Base-by-base conservation (phyloP, 2,329 filamentous ascomycete genomes). In the Pseudogymnoascus sp. region DNA sequence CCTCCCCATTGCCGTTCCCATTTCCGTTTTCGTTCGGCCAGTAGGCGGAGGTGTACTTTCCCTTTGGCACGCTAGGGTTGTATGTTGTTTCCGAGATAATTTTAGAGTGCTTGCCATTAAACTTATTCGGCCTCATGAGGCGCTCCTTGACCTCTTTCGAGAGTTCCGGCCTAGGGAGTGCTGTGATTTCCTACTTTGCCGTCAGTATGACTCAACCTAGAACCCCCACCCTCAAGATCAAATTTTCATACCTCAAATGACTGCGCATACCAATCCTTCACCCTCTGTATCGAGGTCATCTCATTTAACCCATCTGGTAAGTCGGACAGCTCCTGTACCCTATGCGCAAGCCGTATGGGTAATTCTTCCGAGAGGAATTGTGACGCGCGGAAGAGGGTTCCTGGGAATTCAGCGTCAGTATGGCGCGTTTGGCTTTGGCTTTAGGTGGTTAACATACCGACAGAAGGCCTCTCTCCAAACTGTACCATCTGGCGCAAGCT, bases 401-500 rank as follows among this genome's bases (percentile, higher is more conserved):
- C 93, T 95, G 70, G 53, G 4, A 13, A 59, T 37, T 59, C 38
- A 24, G 42, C 40, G 61, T 64, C 60, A 65, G 65, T 62, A 62
- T 37, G 35, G 21, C 47, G 40, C 40, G 42, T 47, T 47, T 47
- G 42, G 42, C 42, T 47, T n/a, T 47, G 6, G 42, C 21, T 26
- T 47, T 6, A 26, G 42, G 21, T 47, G 42, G 33, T 29, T n/a
- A 64, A 76, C 83, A 72, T 80, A 95, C 91, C 91, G 71, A 87
- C 90, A 14, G 93, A 97, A 62, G 93, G 93, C 75, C 87, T 90
- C 80, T 96, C 92, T 74, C 93, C 93, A 76, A 97, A 97, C 77
- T 97, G 93, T 64, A 97, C 93, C 95, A 99, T 99, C 82, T 99
- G 95, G 76, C 95, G 86, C 77, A 99, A 82, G 75, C 93, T 97